phyloP scores from a whole-genome alignment of 2,329 filamentous ascomycete species.

The Fusarium mundagurra region DNA sequence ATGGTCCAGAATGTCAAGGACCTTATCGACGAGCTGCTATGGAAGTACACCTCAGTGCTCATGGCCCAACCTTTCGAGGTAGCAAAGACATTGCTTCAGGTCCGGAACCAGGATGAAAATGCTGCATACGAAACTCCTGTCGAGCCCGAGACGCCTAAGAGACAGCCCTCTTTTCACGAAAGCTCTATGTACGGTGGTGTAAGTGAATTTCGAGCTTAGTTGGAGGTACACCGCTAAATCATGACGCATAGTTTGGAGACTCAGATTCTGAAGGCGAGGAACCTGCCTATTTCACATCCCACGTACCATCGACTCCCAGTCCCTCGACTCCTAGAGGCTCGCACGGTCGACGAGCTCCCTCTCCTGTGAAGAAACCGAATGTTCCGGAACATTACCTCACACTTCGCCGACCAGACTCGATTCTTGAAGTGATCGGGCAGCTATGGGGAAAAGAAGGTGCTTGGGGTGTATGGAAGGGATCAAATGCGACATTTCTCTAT shows the following conservation, averaged over 20 bases:
- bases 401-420: conserved; percentile 79
- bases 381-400: conserved; percentile 68
- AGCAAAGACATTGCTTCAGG: conserved; percentile 91
- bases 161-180: conserved; percentile 45
- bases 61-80: conserved; percentile 97
- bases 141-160: conserved; percentile 42
- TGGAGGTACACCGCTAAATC: conserved; percentile 37
- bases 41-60: conserved; percentile 90
- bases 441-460: conserved; percentile 90
- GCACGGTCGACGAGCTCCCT: conserved; percentile 46
- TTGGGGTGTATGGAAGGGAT: conserved; percentile 94
- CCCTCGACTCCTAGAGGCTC: conserved; percentile 49
- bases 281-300: conserved; percentile 84
- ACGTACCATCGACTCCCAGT: conserved; percentile 64
- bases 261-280: conserved; percentile 80
- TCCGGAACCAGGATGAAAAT: conserved; percentile 66
- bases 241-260: conserved; percentile 55
- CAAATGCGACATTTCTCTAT: conserved; percentile 93
- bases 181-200: conserved; percentile 52
- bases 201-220: conserved; percentile 24
- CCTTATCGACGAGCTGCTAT: conserved; percentile 84
- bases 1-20: conserved; percentile 78
- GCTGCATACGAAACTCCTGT: conserved; percentile 44
- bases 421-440: conserved; percentile 86
- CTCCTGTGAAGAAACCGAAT: conserved; percentile 49